Evolutionary conservation across 805 yeast species (phyloP), one percentile per base, ranked within the genome.

Genomic region (Starmerella powellii): DNA sequence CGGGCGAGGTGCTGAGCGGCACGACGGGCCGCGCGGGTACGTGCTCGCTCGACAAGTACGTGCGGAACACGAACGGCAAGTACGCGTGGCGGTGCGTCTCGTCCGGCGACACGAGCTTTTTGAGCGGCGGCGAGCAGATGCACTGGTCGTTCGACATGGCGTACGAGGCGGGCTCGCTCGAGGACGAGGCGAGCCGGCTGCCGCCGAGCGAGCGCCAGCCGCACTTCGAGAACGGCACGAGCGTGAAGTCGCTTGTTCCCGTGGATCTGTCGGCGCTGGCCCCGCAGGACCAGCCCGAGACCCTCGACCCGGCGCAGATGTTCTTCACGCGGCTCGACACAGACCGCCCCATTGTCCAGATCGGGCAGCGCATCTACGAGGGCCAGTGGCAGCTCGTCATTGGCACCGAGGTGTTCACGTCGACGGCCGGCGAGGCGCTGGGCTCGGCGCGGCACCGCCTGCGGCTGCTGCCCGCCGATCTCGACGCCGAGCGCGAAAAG

Each of bases 91-190:
- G 53, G 5, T 56, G 79, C 40, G 65, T 65, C 16, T 67, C 72
- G 70, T 83, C 82, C 57, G 95, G 96, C 4, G 70, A 74, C 48
- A 74, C 84, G 6, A 76, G 71, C 34, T 86, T 79, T 53, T 65
- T 88, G 47, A 59, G 72, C 6, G 61, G 69, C 6, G 97, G 97
- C 6, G 91, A 87, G 54, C 95, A 86, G 59, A 84, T 85, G 93
- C 44, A 50, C 46, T 50, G 54, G 54, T 75, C 78, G 53, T 88
- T 86, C 65, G 63, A 53, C 27, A 56, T 67, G 43, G 75, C 74
- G 16, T 78, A 73, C 51, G 95, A 84, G 63, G 94, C 95, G 5
- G 95, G 95, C 10, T 81, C 94, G 3, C 84, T 78, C 49, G 94
- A 80, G 38, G 95, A 86, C 60, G 75, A 85, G 34, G 53, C 47